Evolutionary conservation across 306 rosid genomes (phyloP).

Genomic region (Casuarina equisetifolia): DNA sequence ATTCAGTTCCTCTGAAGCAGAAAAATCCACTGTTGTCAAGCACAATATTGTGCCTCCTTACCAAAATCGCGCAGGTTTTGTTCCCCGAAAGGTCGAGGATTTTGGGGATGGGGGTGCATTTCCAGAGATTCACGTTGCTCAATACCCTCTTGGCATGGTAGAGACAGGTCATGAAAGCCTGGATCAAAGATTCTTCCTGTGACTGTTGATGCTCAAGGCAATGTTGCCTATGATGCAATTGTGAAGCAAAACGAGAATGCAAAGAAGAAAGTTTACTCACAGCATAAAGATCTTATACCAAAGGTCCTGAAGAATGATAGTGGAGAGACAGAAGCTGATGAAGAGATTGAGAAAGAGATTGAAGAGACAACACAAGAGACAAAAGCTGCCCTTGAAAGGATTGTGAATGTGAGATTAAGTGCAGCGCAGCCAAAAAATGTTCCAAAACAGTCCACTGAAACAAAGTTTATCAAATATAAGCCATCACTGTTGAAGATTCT

Average conservation of each 20-base stretch:
- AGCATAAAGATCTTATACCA: conserved; percentile 72
- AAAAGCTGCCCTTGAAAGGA: conserved; percentile 80
- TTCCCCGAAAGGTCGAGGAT: conserved; percentile 74
- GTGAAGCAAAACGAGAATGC: conserved; percentile 85
- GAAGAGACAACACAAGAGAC: conserved; percentile 80
- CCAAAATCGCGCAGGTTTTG: conserved; percentile 72
- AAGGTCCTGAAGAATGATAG: conserved; percentile 60
- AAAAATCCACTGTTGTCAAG: conserved; percentile 44
- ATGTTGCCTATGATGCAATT: conserved; percentile 83
- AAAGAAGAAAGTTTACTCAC: conserved; percentile 71
- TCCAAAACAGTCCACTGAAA: conserved; percentile 62
- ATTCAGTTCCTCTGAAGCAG: conserved; percentile 61
- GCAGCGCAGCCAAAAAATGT: conserved; percentile 81
- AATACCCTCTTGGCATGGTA: conserved; percentile 81
- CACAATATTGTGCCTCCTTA: conserved; percentile 69
- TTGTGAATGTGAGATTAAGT: conserved; percentile 42
- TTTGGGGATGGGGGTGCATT: conserved; percentile 27
- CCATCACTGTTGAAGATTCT: too few species aligned
- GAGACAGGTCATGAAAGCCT: conserved; percentile 52
- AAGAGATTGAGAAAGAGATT: conserved; percentile 59
- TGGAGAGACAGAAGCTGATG: conserved; percentile 46
- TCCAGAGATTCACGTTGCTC: conserved; percentile 87
- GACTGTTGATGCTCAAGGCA: conserved; percentile 80
- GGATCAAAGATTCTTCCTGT: conserved; percentile 77
- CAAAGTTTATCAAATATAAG: conserved; percentile 79